Conservation (phyloP, 2,329 filamentous ascomycete species). For the Aspergillus clavatus region DNA sequence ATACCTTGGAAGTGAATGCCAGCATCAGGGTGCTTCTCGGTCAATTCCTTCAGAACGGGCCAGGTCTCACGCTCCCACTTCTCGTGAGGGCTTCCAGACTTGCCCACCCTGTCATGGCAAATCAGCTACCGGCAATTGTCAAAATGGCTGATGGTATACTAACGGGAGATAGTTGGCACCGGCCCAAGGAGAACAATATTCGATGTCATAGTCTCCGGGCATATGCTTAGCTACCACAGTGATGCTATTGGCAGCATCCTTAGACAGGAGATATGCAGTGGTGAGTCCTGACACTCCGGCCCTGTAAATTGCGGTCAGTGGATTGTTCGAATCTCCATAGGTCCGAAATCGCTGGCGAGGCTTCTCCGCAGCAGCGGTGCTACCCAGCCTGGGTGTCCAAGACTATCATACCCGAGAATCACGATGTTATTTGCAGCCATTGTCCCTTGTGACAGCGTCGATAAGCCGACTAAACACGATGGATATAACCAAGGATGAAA, state of each 20-base stretch:
- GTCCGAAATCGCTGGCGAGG: background rate
- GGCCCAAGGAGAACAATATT: conserved; percentile 87
- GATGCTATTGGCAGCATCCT: conserved; percentile 53
- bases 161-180: conserved; percentile 75
- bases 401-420: conserved; percentile 33
- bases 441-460: background rate
- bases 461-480: background rate
- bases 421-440: conserved; percentile 38
- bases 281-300: conserved; percentile 64
- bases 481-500: background rate
- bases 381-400: no score
- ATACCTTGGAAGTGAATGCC: conserved; percentile 73
- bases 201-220: conserved; percentile 87
- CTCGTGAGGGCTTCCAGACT: conserved; percentile 34
- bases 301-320: conserved; percentile 33
- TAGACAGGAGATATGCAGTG: conserved; percentile 58
- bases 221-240: conserved; percentile 82
- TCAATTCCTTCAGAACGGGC: conserved; percentile 57
- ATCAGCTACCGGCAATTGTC: conserved; percentile 3
- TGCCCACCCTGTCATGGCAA: conserved; percentile 35
- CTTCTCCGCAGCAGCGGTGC: no score
- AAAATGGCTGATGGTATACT: conserved; percentile 26
- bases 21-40: conserved; percentile 65
- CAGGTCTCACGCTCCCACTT: conserved; percentile 61
- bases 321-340: conserved; percentile 2